Evolutionary conservation across 2,329 filamentous ascomycete species (phyloP).

Genomic region (Clonostachys byssicola): DNA sequence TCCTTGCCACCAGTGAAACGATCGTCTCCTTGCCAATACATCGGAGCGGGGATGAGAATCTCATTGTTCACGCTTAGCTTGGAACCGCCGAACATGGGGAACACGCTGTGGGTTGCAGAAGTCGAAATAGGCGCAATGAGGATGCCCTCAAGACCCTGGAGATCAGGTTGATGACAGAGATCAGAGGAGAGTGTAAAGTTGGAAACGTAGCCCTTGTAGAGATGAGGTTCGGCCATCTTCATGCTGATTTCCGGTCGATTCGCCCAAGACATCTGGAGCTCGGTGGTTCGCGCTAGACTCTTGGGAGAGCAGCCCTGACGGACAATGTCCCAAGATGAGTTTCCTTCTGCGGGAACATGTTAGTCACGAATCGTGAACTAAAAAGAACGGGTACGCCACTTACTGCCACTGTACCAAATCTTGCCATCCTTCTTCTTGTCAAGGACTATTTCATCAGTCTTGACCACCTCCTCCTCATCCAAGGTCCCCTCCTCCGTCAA

Average conservation of each 20-base stretch:
- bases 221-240: constrained; percentile 40
- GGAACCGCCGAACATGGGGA: constrained; percentile 66
- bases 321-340: constrained; percentile 50
- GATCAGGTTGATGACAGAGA: constrained; percentile 61
- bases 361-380: neutral
- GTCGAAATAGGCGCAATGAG: constrained; percentile 57
- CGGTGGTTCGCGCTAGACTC: constrained; percentile 51
- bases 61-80: constrained; percentile 68
- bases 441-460: too few relatives aligned
- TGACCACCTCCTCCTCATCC: too few relatives aligned
- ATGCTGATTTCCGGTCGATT: constrained; percentile 38
- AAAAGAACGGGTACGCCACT: neutral
- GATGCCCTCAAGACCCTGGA: constrained; percentile 60
- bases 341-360: neutral
- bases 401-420: too few relatives aligned
- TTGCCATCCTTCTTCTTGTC: too few relatives aligned
- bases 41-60: constrained; percentile 64
- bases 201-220: constrained; percentile 52
- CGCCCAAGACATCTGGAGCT: constrained; percentile 36
- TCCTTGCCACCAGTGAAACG: constrained; percentile 55
- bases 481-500: too few relatives aligned
- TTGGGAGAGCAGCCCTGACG: constrained; percentile 58
- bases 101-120: constrained; percentile 49
- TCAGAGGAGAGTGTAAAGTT: constrained; percentile 59
- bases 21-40: constrained; percentile 63